phyloP scores from a whole-genome alignment of 2,329 filamentous ascomycete genomes.

The Periconia sp. region DNA sequence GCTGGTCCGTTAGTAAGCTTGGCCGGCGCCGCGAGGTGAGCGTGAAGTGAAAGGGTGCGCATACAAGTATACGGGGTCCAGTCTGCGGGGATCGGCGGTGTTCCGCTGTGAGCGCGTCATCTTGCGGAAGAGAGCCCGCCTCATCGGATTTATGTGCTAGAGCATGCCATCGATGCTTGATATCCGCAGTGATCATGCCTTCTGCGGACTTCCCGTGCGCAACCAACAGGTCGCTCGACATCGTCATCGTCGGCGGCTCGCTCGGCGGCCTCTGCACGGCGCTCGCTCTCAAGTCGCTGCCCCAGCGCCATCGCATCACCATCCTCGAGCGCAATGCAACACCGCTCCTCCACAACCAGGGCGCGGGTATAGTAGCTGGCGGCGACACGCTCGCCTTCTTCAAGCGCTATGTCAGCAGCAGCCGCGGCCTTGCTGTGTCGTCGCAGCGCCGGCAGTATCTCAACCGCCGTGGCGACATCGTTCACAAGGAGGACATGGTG shows the following conservation, averaged over 20 bases:
- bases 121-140: too few species aligned
- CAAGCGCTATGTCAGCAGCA: conserved; percentile 32
- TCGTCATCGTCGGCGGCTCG: conserved; percentile 35
- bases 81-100: too few species aligned
- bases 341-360: conserved; percentile 37
- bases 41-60: too few species aligned
- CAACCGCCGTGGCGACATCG: conserved; percentile 32
- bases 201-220: too few species aligned
- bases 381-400: conserved; percentile 38
- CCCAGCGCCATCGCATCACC: conserved; percentile 30
- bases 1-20: too few species aligned
- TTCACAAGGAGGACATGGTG: conserved; percentile 34
- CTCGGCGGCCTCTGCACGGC: conserved; percentile 34
- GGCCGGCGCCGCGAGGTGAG: too few species aligned
- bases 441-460: conserved; percentile 35
- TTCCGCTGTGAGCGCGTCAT: too few species aligned
- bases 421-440: conserved; percentile 29
- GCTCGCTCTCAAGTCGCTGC: conserved; percentile 33
- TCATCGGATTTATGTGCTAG: too few species aligned
- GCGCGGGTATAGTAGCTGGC: conserved; percentile 41
- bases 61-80: too few species aligned
- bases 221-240: too few species aligned
- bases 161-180: too few species aligned
- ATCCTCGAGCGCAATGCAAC: conserved; percentile 41
- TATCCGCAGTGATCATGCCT: too few species aligned